Evolutionary conservation across 2,329 filamentous ascomycete species (phyloP).

Genomic region (Magnaporthiopsis rhizophila): DNA sequence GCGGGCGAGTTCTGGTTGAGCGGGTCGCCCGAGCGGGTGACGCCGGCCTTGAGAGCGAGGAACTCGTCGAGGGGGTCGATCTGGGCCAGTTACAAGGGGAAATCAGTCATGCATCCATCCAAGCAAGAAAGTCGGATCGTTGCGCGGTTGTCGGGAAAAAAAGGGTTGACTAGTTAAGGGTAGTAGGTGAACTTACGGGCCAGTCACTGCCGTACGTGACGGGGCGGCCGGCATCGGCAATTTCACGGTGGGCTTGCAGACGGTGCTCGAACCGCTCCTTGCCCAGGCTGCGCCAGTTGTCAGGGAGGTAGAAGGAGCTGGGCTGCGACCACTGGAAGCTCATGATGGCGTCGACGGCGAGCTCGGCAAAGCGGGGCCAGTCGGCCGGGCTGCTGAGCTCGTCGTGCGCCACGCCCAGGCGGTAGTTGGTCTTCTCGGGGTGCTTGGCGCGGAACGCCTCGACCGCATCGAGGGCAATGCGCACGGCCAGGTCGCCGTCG

Average conservation of each 20-base stretch:
- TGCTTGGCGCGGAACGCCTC: not conserved
- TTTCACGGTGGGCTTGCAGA: conserved; percentile 1
- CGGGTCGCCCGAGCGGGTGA: conserved; percentile 3
- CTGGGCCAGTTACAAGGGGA: not conserved
- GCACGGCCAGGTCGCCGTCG: conserved; percentile 15
- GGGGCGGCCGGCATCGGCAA: not conserved
- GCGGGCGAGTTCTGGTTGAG: conserved; percentile 1
- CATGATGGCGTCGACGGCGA: not conserved
- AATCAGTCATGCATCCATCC: not conserved
- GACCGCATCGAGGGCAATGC: not conserved
- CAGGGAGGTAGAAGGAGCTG: conserved; percentile 1
- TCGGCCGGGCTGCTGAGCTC: conserved; percentile 1
- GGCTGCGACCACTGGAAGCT: conserved; percentile 6
- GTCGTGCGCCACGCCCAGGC: not conserved
- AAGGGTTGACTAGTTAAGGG: not conserved
- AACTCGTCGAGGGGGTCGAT: conserved; percentile 3
- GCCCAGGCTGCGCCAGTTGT: conserved; percentile 2
- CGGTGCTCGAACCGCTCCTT: not conserved
- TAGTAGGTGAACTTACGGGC: conserved; percentile 17
- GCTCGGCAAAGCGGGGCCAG: conserved; percentile 1
- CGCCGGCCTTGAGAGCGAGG: conserved; percentile 4
- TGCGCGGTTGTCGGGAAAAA: not conserved
- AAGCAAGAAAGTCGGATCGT: no score
- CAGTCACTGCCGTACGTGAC: conserved; percentile 13
- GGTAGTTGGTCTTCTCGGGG: not conserved